phyloP scores from a whole-genome alignment of 805 yeast genomes.

The Lachancea lanzarotensis region DNA sequence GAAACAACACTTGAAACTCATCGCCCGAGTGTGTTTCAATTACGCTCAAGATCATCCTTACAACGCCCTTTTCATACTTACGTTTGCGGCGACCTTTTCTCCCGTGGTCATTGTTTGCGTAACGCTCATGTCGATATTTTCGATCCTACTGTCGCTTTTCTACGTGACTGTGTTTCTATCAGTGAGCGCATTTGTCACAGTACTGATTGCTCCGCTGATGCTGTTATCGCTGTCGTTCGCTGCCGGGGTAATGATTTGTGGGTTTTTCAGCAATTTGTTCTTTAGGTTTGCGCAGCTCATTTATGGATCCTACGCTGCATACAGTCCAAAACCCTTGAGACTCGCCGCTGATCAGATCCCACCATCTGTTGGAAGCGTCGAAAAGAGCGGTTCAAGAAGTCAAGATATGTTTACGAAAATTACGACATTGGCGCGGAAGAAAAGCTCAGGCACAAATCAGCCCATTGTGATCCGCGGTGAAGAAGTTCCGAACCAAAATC shows the following conservation, averaged over 20 bases:
- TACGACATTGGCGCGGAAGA: not conserved
- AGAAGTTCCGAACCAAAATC: not conserved
- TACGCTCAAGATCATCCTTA: slow-evolving; percentile 3
- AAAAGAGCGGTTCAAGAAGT: not conserved
- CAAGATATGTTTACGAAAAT: not conserved
- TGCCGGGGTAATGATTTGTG: slow-evolving; percentile 23
- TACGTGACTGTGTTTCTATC: slow-evolving; percentile 21
- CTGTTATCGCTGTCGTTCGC: slow-evolving; percentile 26
- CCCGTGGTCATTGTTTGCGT: slow-evolving; percentile 9
- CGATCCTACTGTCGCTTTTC: slow-evolving; percentile 16
- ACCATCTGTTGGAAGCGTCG: slow-evolving; percentile 3
- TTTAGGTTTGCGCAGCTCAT: slow-evolving; percentile 22
- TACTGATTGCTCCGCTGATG: slow-evolving; percentile 27
- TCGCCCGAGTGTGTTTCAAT: not conserved
- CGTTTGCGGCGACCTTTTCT: slow-evolving; percentile 6
- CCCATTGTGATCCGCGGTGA: not conserved
- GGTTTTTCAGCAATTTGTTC: slow-evolving; percentile 25
- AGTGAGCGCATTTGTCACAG: slow-evolving; percentile 18
- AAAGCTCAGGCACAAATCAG: not conserved
- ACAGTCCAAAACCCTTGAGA: slow-evolving; percentile 14
- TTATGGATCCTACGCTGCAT: slow-evolving; percentile 19
- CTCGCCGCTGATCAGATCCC: slow-evolving; percentile 16
- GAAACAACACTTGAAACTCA: not conserved
- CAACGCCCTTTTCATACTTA: slow-evolving; percentile 3
- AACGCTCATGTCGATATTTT: slow-evolving; percentile 20